phyloP scores from a whole-genome alignment of 129 eudicot species.

The Sambucus nigra region DNA sequence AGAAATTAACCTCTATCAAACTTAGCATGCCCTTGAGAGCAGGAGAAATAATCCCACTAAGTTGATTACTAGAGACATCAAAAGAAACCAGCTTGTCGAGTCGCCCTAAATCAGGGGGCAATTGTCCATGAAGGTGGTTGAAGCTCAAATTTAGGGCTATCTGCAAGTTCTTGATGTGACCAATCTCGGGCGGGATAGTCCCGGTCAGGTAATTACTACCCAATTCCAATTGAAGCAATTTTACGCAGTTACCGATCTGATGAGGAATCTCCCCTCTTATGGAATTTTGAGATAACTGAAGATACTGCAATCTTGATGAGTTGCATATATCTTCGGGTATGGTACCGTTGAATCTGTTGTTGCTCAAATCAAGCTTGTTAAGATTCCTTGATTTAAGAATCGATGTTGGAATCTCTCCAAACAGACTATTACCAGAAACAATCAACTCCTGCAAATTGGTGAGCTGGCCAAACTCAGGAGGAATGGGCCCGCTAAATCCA shows the following conservation, averaged over 20 bases:
- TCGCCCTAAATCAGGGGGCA: constrained; percentile 79
- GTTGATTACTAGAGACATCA: constrained; percentile 82
- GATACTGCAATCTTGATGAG: constrained; percentile 77
- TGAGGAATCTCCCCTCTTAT: constrained; percentile 73
- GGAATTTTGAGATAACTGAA: constrained; percentile 63
- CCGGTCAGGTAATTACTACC: constrained; percentile 90
- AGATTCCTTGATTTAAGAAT: constrained; percentile 67
- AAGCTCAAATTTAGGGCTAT: constrained; percentile 83
- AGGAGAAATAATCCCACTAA: constrained; percentile 58
- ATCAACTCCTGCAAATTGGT: constrained; percentile 75
- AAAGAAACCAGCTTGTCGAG: constrained; percentile 89
- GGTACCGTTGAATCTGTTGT: constrained; percentile 75
- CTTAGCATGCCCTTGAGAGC: constrained; percentile 84
- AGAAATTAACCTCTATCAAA: constrained; percentile 87
- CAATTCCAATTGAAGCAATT: constrained; percentile 66
- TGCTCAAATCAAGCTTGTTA: constrained; percentile 87
- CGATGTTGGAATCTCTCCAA: constrained; percentile 73
- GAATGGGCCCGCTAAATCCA: constrained; percentile 71
- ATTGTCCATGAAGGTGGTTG: constrained; percentile 76
- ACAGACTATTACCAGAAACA: constrained; percentile 70
- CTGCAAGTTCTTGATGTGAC: constrained; percentile 86
- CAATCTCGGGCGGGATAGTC: constrained; percentile 78
- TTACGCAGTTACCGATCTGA: constrained; percentile 75
- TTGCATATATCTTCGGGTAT: constrained; percentile 72
- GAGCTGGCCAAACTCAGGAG: constrained; percentile 62